phyloP scores from a whole-genome alignment of 495 filamentous ascomycete genomes.

The Daldinia vernicosa region DNA sequence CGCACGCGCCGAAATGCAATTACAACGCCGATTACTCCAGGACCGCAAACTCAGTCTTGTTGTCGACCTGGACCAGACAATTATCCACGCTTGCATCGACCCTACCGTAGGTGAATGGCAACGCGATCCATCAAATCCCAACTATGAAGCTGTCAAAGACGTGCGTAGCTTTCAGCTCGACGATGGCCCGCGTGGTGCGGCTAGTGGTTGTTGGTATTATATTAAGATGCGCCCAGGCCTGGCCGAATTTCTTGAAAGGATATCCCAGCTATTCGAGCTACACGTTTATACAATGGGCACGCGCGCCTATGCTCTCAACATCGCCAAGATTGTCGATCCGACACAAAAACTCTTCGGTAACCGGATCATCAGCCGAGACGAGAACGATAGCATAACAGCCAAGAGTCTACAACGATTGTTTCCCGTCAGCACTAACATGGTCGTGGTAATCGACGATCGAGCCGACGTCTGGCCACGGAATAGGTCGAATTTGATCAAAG shows the following conservation, averaged over 20 bases:
- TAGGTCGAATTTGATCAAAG: conserved; percentile 92
- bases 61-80: conserved; percentile 97
- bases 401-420: conserved; percentile 94
- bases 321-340: conserved; percentile 93
- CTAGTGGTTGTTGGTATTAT: conserved; percentile 88
- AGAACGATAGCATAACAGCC: conserved; percentile 88
- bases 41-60: conserved; percentile 88
- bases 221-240: conserved; percentile 97
- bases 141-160: conserved; percentile 88
- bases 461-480: conserved; percentile 98
- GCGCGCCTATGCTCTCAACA: conserved; percentile 88
- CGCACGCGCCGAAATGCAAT: conserved; percentile 79
- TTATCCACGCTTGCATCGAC: conserved; percentile 98
- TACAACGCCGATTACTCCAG: conserved; percentile 81
- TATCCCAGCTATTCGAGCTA: conserved; percentile 87
- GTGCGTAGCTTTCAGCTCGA: conserved; percentile 89
- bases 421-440: conserved; percentile 98
- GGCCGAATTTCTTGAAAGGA: conserved; percentile 78
- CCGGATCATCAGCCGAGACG: conserved; percentile 92
- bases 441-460: conserved; percentile 97
- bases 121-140: conserved; percentile 84
- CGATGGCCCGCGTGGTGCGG: conserved; percentile 72
- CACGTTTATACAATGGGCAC: conserved; percentile 99
- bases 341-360: conserved; percentile 90
- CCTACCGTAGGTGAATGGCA: conserved; percentile 97